Evolutionary conservation across 306 rosid species (phyloP).

Genomic region (Mucuna pruriens): DNA sequence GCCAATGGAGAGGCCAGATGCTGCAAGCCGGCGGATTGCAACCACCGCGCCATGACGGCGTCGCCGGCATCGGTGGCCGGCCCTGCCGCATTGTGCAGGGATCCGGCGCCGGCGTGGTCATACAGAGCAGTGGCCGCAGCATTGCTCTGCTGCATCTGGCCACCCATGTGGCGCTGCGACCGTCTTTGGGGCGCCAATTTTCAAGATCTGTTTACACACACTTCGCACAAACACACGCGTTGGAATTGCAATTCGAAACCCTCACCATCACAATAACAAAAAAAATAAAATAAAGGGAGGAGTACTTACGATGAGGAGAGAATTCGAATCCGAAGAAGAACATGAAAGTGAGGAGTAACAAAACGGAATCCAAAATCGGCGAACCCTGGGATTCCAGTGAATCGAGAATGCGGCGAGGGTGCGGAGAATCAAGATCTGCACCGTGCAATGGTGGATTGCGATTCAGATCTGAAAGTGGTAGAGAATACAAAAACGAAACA

Average conservation of each 20-base stretch:
- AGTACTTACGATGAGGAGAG: constrained; percentile 69
- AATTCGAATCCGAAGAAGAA: constrained; percentile 60
- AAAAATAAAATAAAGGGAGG: not conserved
- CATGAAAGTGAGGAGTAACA: constrained; percentile 56
- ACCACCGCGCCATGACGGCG: constrained; percentile 99
- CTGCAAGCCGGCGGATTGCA: constrained; percentile 98
- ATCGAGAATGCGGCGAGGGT: constrained; percentile 21
- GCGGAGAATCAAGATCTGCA: constrained; percentile 52
- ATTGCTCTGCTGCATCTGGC: constrained; percentile 99
- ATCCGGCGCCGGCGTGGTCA: constrained; percentile 68
- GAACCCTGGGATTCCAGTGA: constrained; percentile 44
- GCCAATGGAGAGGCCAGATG: constrained; percentile 99
- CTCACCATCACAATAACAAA: not conserved
- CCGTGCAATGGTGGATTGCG: constrained; percentile 35
- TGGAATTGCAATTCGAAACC: constrained; percentile 8
- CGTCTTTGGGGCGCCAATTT: constrained; percentile 99
- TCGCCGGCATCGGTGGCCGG: constrained; percentile 84
- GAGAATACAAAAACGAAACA: constrained; percentile 29
- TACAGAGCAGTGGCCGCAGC: constrained; percentile 92
- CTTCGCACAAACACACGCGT: constrained; percentile 47
- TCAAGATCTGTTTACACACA: constrained; percentile 75
- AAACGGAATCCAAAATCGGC: constrained; percentile 48
- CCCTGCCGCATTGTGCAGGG: constrained; percentile 79
- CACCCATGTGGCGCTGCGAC: constrained; percentile 99
- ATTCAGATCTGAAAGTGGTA: constrained; percentile 64